A percentile compares a stretch with the other conserved stretches of the same genome.
Evolutionary conservation across 306 rosid genomes (phyloP).

Genomic region (Astragalus glycyphyllos): DNA sequence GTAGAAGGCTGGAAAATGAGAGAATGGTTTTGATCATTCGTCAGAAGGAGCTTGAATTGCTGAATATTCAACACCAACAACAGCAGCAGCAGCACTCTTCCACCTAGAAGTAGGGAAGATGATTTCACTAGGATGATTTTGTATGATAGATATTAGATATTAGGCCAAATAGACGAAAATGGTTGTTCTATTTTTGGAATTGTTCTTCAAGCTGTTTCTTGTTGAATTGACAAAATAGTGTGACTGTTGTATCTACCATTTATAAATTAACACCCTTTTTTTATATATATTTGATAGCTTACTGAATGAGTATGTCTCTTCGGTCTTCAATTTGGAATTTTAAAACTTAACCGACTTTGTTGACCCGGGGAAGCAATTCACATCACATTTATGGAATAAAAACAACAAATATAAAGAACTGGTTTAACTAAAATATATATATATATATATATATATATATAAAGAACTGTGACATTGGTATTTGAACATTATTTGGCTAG

Average conservation of each 20-base stretch:
- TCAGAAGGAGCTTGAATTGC: constrained; percentile 69
- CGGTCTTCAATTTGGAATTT: constrained; percentile 16
- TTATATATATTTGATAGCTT: too few relatives aligned
- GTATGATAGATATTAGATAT: constrained; percentile 33
- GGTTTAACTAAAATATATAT: too few relatives aligned
- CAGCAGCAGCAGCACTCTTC: constrained; percentile 67
- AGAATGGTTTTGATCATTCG: constrained; percentile 73
- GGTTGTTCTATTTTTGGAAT: constrained; percentile 6
- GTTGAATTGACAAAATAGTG: too few relatives aligned
- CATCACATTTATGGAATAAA: background rate
- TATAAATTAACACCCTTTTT: background rate
- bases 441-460: too few relatives aligned
- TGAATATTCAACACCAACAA: constrained; percentile 50
- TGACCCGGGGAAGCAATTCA: background rate
- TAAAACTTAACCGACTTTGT: constrained; percentile 1
- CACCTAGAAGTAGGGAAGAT: constrained; percentile 46
- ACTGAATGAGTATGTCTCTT: background rate
- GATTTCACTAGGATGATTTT: background rate
- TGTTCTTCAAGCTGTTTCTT: constrained; percentile 5
- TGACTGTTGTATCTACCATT: constrained; percentile 11
- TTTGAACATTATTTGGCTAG: background rate
- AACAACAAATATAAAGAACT: constrained; percentile 5
- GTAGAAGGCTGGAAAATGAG: constrained; percentile 65
- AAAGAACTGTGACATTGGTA: background rate
- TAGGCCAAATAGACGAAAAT: constrained; percentile 14